These are phyloP conservation scores for Trichoderma reesei DNA, from an alignment of 495 filamentous ascomycete genomes.

Conservation along the genomic window DNA sequence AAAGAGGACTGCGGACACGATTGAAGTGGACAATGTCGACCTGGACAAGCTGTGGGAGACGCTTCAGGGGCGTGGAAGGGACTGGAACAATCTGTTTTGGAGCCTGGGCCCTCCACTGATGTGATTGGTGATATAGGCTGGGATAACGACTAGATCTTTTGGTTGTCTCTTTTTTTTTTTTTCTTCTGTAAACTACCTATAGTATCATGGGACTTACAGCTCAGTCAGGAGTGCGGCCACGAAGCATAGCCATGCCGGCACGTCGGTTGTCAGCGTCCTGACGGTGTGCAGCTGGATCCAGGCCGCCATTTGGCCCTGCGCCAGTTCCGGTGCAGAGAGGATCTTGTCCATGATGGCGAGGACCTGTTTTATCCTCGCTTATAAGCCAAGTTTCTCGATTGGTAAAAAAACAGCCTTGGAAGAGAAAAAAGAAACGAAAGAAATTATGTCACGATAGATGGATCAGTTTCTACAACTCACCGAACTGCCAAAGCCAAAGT, in stretches of 20 bases:
- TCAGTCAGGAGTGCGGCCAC: not conserved
- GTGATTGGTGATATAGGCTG: not conserved
- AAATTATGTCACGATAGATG: not conserved
- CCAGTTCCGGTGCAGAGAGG: not conserved
- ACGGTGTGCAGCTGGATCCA: constrained; percentile 4
- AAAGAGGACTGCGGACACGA: not conserved
- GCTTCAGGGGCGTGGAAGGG: not conserved
- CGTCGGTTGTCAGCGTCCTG: constrained; percentile 3
- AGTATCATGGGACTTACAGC: not conserved
- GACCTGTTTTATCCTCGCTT: not conserved
- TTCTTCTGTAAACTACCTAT: not conserved
- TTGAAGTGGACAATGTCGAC: not conserved
- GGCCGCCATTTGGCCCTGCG: not conserved
- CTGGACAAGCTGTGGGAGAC: not conserved
- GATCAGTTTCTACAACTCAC: not conserved
- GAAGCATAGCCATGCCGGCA: constrained; percentile 4
- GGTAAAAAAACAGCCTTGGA: too few relatives aligned
- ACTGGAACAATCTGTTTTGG: not conserved
- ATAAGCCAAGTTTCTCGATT: too few relatives aligned
- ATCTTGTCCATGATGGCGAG: not conserved
- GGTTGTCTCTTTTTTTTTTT: not conserved
- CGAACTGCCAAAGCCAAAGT: not conserved
- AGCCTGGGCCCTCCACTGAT: not conserved
- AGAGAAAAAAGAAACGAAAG: not conserved
- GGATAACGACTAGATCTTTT: not conserved